Percentiles rank a stretch among this genome's conserved stretches.
Conservation (phyloP, 305 asterid species). For the Fraxinus latifolia region DNA sequence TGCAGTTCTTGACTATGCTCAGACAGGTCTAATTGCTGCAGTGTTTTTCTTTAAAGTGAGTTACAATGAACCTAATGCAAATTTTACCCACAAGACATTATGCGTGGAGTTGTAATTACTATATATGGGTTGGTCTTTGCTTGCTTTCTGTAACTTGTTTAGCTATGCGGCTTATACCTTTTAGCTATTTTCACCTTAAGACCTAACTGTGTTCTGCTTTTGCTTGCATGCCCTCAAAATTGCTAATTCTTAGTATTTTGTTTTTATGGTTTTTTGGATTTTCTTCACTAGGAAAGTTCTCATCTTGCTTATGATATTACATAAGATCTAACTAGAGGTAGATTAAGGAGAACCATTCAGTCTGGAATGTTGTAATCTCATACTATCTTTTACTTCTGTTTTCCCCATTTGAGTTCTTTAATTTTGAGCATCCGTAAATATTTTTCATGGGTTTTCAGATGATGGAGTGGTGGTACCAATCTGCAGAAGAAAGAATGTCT, state of each 20-base stretch:
- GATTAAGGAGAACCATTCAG: background rate
- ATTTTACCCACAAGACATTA: background rate
- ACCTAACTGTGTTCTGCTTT: background rate
- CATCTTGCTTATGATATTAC: background rate
- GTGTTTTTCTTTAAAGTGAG: slow-evolving; percentile 94
- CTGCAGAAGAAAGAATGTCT: slow-evolving; percentile 97
- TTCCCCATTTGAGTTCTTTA: slow-evolving; percentile 1
- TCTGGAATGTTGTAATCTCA: background rate
- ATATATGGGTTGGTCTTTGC: background rate
- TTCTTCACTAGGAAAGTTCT: background rate
- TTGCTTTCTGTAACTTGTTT: background rate
- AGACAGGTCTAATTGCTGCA: slow-evolving; percentile 94
- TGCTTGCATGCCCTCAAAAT: background rate
- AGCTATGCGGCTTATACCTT: background rate
- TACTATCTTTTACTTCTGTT: slow-evolving; percentile 4
- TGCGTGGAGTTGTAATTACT: slow-evolving; percentile 2
- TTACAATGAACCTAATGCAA: slow-evolving; percentile 20
- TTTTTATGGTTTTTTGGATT: background rate
- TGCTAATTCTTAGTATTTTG: background rate
- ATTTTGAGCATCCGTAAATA: background rate
- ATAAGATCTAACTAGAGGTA: background rate
- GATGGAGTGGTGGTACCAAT: slow-evolving; percentile 99
- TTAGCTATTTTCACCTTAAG: background rate
- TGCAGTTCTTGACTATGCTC: slow-evolving; percentile 95
- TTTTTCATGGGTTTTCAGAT: slow-evolving; percentile 40